Evolutionary conservation across 441 rosid species (phyloP).

Genomic region (Geranium incanum): DNA sequence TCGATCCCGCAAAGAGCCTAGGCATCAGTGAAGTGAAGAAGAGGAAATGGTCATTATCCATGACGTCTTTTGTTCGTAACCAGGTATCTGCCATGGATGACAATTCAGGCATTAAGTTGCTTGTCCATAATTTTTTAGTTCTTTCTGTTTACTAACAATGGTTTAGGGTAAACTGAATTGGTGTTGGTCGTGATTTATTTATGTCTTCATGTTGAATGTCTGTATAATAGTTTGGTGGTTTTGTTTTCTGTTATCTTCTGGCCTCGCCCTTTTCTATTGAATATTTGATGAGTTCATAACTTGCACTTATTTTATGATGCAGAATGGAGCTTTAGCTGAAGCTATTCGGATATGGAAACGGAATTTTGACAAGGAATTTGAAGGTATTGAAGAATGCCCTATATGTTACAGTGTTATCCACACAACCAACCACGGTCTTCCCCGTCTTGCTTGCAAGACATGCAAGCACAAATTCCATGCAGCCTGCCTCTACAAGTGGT

Average conservation of each 20-base stretch:
- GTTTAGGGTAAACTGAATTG: not conserved
- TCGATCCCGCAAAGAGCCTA: constrained; percentile 74
- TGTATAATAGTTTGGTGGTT: not conserved
- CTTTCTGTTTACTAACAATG: not conserved
- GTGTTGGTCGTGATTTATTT: not conserved
- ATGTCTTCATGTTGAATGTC: too few species aligned
- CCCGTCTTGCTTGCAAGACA: constrained; percentile 85
- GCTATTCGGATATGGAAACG: constrained; percentile 85
- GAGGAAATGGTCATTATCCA: constrained; percentile 95
- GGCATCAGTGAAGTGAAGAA: constrained; percentile 91
- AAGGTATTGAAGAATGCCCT: constrained; percentile 97
- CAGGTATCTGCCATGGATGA: constrained; percentile 48
- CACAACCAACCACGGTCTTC: constrained; percentile 77
- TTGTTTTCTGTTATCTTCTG: not conserved
- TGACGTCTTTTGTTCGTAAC: constrained; percentile 82
- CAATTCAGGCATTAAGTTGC: not conserved
- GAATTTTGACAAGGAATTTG: constrained; percentile 90
- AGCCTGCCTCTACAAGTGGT: constrained; percentile 93
- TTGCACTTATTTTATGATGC: constrained; percentile 25
- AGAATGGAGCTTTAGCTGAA: constrained; percentile 96
- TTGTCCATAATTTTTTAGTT: constrained; percentile 11
- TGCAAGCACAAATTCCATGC: constrained; percentile 95
- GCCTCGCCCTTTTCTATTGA: not conserved
- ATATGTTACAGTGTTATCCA: constrained; percentile 96
- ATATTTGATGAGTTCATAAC: not conserved